Evolutionary conservation across 129 eudicot genomes (phyloP).

Genomic region (Tagetes patula): DNA sequence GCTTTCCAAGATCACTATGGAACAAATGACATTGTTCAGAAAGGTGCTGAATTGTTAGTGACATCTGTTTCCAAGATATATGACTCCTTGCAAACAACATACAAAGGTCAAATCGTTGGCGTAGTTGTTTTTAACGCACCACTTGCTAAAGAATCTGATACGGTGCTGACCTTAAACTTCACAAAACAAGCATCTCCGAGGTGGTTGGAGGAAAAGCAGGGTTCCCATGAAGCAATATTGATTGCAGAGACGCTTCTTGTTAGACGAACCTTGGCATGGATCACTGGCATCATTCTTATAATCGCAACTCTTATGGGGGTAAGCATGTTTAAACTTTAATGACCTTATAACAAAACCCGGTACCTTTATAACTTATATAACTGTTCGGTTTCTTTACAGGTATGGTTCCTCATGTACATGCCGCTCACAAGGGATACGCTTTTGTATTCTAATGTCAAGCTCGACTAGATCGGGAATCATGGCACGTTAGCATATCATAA

Average conservation of each 20-base stretch:
- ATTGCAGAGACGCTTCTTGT: conserved; percentile 64
- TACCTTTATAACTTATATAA: neutral
- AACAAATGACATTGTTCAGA: conserved; percentile 51
- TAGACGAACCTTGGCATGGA: conserved; percentile 80
- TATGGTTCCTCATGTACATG: conserved; percentile 70
- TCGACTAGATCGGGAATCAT: conserved; percentile 42
- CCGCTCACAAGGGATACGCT: conserved; percentile 94
- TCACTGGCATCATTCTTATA: conserved; percentile 75
- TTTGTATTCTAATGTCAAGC: conserved; percentile 91
- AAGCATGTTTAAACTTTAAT: conserved; percentile 17
- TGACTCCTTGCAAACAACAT: conserved; percentile 48
- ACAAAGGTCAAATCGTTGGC: conserved; percentile 72
- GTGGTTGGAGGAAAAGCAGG: conserved; percentile 45
- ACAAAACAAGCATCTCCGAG: conserved; percentile 44
- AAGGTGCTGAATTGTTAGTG: conserved; percentile 56
- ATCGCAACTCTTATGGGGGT: conserved; percentile 89
- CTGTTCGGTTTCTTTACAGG: conserved; percentile 39
- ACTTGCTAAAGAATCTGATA: conserved; percentile 37
- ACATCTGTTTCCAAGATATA: conserved; percentile 60
- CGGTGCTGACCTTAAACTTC: conserved; percentile 43
- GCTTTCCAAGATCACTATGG: conserved; percentile 69
- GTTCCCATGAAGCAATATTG: conserved; percentile 25
- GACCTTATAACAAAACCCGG: neutral
- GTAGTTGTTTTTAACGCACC: conserved; percentile 43
- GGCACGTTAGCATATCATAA: neutral